Conservation (phyloP, 2,329 filamentous ascomycete genomes). For the Sporothrix mexicana region DNA sequence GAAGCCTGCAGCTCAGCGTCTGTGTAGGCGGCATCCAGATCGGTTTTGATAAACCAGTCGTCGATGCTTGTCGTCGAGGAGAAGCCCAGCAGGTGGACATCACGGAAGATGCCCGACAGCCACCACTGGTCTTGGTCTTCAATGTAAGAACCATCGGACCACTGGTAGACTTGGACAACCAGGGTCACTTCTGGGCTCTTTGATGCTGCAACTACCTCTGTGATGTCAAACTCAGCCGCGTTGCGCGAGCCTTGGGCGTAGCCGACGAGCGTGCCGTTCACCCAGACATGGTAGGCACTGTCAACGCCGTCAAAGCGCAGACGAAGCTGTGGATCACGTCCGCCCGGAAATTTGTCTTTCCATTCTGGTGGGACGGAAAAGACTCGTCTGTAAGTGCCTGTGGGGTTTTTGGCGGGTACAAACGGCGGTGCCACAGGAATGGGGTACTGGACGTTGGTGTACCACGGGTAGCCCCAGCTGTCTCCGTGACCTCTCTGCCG, state of each 20-base stretch:
- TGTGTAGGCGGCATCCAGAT: conserved; percentile 58
- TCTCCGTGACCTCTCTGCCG: conserved; percentile 22
- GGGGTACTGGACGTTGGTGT: conserved; percentile 71
- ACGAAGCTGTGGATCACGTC: conserved; percentile 52
- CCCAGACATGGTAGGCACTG: conserved; percentile 71
- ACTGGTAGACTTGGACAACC: conserved; percentile 71
- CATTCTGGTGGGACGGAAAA: conserved; percentile 60
- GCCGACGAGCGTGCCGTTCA: conserved; percentile 68
- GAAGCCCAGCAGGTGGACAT: conserved; percentile 67
- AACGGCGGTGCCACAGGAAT: conserved; percentile 69
- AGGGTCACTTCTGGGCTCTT: conserved; percentile 43
- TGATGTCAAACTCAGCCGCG: conserved; percentile 72
- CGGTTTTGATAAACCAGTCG: conserved; percentile 62
- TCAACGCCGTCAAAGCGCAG: conserved; percentile 75
- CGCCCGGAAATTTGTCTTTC: conserved; percentile 44
- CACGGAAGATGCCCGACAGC: conserved; percentile 70
- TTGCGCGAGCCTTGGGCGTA: conserved; percentile 74
- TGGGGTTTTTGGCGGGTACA: conserved; percentile 67
- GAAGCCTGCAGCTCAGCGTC: conserved; percentile 57
- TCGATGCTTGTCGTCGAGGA: conserved; percentile 58
- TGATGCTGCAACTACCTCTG: conserved; percentile 40
- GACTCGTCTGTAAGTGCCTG: conserved; percentile 64
- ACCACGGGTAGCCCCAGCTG: conserved; percentile 65
- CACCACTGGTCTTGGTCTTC: conserved; percentile 75
- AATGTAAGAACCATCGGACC: conserved; percentile 71